Percentiles rank a stretch among this genome's conserved stretches.
Evolutionary conservation across 345 rosid species (phyloP).

Genomic region (Boechera stricta): DNA sequence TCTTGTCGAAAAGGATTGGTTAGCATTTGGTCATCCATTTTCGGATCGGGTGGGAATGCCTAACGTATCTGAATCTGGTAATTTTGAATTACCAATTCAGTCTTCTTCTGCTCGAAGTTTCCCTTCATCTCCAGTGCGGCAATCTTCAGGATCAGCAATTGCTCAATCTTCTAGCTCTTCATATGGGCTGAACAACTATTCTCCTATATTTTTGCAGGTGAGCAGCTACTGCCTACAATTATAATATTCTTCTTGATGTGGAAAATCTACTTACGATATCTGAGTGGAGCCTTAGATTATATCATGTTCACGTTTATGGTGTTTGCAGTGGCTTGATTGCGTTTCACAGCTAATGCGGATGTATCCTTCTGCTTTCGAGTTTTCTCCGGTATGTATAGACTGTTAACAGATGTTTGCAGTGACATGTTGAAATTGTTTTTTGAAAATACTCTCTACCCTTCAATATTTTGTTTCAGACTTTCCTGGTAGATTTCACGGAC

Average conservation of each 20-base stretch:
- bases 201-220: slow-evolving; percentile 99
- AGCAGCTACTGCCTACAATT: slow-evolving; percentile 22
- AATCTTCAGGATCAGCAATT: slow-evolving; percentile 64
- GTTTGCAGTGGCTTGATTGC: slow-evolving; percentile 98
- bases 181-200: slow-evolving; percentile 77
- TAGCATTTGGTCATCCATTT: slow-evolving; percentile 98
- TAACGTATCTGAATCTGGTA: slow-evolving; percentile 61
- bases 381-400: slow-evolving; percentile 76
- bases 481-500: slow-evolving; percentile 93
- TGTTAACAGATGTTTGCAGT: slow-evolving; percentile 17
- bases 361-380: slow-evolving; percentile 97
- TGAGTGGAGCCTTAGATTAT: slow-evolving; percentile 6
- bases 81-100: slow-evolving; percentile 70
- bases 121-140: slow-evolving; percentile 72
- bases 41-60: slow-evolving; percentile 97
- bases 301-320: slow-evolving; percentile 22
- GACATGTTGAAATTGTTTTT: slow-evolving; percentile 8
- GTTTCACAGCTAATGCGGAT: slow-evolving; percentile 87
- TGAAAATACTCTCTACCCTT: slow-evolving; percentile 17
- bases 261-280: slow-evolving; percentile 1
- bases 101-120: slow-evolving; percentile 73
- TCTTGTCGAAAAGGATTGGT: slow-evolving; percentile 97
- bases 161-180: slow-evolving; percentile 77
- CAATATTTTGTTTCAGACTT: slow-evolving; percentile 57
- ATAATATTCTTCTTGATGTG: slow-evolving; percentile 12